Conservation (phyloP, 768 basidiomycete species). For the Kwoniella newhampshirensis region DNA sequence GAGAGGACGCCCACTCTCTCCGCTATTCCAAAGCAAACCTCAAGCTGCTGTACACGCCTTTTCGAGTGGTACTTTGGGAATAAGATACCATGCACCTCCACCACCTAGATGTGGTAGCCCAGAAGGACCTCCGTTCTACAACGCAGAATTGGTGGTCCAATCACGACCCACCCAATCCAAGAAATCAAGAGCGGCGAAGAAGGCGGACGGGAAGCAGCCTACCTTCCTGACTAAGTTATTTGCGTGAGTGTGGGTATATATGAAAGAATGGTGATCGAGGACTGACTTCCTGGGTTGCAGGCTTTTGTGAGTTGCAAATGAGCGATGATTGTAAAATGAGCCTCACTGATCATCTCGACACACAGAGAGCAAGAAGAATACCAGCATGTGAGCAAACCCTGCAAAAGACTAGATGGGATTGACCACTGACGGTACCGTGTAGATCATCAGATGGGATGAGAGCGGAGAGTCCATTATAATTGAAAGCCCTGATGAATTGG, state of each 20-base stretch:
- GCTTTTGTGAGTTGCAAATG: constrained; percentile 27
- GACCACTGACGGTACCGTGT: constrained; percentile 13
- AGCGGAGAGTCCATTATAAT: constrained; percentile 94
- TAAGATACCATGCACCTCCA: too few species aligned
- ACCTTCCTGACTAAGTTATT: constrained; percentile 98
- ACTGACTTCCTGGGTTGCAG: constrained; percentile 29
- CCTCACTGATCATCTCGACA: too few species aligned
- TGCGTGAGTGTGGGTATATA: constrained; percentile 63
- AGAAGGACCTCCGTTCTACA: constrained; percentile 33
- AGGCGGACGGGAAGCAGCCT: constrained; percentile 77
- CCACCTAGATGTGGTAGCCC: background rate
- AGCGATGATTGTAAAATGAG: too few species aligned
- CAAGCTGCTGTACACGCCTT: too few species aligned
- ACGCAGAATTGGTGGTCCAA: constrained; percentile 17
- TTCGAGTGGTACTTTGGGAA: too few species aligned
- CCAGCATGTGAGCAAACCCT: constrained; percentile 60
- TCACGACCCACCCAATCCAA: background rate
- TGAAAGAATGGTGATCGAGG: background rate
- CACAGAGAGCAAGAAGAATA: constrained; percentile 85
- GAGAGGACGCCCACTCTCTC: too few species aligned
- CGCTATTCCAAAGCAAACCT: too few species aligned
- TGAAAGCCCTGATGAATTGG: constrained; percentile 87
- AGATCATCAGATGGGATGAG: constrained; percentile 93
- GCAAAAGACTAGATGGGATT: too few species aligned
- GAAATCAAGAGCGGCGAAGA: constrained; percentile 49